These are phyloP conservation scores for Saturnispora besseyi DNA, from an alignment of 805 yeast species.

Conservation along the genomic window DNA sequence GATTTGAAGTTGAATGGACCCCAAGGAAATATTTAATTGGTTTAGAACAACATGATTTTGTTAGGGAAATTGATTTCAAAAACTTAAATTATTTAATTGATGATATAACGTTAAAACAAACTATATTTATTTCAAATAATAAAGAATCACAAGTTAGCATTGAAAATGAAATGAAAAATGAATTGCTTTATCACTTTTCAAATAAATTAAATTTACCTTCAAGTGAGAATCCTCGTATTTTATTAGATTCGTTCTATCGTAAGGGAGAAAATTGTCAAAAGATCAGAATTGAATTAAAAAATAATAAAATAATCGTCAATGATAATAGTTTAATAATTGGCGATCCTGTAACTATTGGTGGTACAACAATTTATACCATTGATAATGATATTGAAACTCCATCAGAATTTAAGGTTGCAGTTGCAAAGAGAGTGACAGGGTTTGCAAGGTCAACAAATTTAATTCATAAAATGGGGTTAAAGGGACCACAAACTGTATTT, in stretches of 20 bases:
- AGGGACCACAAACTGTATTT: slow-evolving; percentile 62
- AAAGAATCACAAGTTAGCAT: slow-evolving; percentile 30
- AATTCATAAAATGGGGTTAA: slow-evolving; percentile 42
- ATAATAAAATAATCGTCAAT: slow-evolving; percentile 34
- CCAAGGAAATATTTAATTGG: slow-evolving; percentile 54
- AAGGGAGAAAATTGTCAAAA: slow-evolving; percentile 50
- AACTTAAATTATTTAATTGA: slow-evolving; percentile 48
- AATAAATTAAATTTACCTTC: slow-evolving; percentile 27
- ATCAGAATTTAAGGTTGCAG: slow-evolving; percentile 48
- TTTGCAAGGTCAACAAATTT: slow-evolving; percentile 60
- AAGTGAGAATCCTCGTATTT: slow-evolving; percentile 3
- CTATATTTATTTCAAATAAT: slow-evolving; percentile 46
- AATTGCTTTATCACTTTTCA: slow-evolving; percentile 56
- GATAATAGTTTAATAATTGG: slow-evolving; percentile 37
- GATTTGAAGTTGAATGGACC: slow-evolving; percentile 31
- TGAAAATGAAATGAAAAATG: slow-evolving; percentile 22
- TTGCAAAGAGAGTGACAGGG: slow-evolving; percentile 47
- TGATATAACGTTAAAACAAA: slow-evolving; percentile 41
- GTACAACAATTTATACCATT: slow-evolving; percentile 57
- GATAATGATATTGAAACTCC: slow-evolving; percentile 59
- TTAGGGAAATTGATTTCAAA: slow-evolving; percentile 60
- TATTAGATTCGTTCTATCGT: slow-evolving; percentile 48
- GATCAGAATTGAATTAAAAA: slow-evolving; percentile 35
- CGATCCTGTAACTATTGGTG: slow-evolving; percentile 37
- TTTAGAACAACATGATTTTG: slow-evolving; percentile 50